Conservation (phyloP, 495 filamentous ascomycete genomes). For the Pyronema domesticum region DNA sequence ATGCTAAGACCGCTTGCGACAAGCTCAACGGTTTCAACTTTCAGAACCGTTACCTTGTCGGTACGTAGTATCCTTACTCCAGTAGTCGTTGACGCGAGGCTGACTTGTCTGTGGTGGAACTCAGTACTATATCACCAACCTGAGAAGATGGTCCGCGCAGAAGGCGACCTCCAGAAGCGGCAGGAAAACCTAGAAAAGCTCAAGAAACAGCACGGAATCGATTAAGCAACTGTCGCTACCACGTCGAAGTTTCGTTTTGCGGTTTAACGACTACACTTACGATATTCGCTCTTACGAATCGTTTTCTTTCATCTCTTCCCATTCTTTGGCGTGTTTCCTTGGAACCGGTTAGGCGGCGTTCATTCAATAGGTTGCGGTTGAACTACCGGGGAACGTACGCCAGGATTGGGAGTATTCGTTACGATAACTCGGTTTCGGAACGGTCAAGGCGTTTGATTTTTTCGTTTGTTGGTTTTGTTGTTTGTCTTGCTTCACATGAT, state of each 20-base stretch:
- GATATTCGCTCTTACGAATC: not conserved
- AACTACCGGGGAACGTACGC: not conserved
- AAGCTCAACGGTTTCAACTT: constrained; percentile 99
- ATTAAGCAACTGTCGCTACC: constrained; percentile 38
- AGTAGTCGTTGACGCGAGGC: not conserved
- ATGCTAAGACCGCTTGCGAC: constrained; percentile 96
- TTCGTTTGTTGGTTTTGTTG: not conserved
- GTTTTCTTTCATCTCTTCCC: not conserved
- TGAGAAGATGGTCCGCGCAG: constrained; percentile 85
- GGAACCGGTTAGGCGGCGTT: not conserved
- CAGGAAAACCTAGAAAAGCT: constrained; percentile 94
- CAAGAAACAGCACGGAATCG: constrained; percentile 95
- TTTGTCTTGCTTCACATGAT: not conserved
- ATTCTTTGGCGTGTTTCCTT: not conserved
- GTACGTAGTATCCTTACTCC: constrained; percentile 36
- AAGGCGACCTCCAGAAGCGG: constrained; percentile 84
- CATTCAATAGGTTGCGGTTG: not conserved
- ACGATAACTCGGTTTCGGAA: not conserved
- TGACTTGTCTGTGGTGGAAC: not conserved
- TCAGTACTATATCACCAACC: constrained; percentile 94
- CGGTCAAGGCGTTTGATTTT: not conserved
- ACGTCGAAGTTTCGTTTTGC: constrained; percentile 6
- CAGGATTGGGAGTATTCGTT: not conserved
- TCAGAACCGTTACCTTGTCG: constrained; percentile 97
- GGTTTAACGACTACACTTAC: not conserved